Conservation (phyloP, 768 basidiomycete species). For the Leccinellum rugosiceps region DNA sequence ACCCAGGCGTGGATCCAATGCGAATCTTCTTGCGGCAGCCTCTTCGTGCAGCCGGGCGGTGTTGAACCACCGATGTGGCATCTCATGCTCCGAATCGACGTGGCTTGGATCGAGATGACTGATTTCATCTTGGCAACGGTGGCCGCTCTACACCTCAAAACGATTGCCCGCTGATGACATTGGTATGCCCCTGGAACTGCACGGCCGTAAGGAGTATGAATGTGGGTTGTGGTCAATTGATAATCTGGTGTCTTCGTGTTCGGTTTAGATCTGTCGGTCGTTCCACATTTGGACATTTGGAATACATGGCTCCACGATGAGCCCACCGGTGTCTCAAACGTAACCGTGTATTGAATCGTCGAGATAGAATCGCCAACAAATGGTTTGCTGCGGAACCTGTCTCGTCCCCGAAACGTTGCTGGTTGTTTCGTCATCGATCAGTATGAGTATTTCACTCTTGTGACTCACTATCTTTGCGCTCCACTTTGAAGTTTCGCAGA, state of each 20-base stretch:
- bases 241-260: not conserved
- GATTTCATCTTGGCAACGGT: not conserved
- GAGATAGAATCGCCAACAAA: too few species aligned
- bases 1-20: not conserved
- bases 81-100: not conserved
- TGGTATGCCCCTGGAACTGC: not conserved
- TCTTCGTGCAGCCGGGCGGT: not conserved
- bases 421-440: not conserved
- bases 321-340: not conserved
- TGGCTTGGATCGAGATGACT: not conserved
- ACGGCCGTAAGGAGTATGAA: not conserved
- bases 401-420: not conserved
- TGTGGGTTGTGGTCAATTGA: constrained; percentile 4
- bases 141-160: not conserved
- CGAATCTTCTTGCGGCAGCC: not conserved
- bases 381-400: not conserved
- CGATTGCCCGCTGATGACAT: constrained; percentile 2
- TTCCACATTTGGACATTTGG: not conserved
- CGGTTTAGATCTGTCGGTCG: not conserved
- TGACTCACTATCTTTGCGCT: not conserved
- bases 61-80: not conserved
- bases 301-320: not conserved
- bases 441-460: not conserved
- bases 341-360: not conserved
- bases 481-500: not conserved